These are phyloP conservation scores for Pyrus bretschneideri DNA, from an alignment of 306 rosid genomes.

Conservation along the genomic window DNA sequence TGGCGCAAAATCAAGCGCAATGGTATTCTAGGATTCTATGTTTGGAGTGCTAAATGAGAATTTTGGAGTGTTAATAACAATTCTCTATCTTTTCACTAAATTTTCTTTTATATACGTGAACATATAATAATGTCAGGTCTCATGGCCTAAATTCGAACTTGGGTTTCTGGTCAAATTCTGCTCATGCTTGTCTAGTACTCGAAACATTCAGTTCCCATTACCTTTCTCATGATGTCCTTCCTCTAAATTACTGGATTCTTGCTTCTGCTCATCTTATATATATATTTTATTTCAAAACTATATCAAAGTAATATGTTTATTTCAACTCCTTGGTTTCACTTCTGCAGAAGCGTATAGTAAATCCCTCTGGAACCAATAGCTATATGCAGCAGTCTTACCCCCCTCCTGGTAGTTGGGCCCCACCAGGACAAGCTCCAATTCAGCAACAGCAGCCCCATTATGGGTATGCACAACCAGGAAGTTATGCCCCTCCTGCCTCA, in stretches of 20 bases:
- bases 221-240: neutral
- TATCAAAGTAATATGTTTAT: neutral
- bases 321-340: neutral
- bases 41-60: no score
- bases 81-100: neutral
- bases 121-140: neutral
- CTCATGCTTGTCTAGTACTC: no score
- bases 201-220: neutral
- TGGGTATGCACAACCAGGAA: conserved; percentile 34
- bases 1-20: no score
- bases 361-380: conserved; percentile 30
- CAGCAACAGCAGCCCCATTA: conserved; percentile 39
- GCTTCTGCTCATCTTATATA: neutral
- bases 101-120: neutral
- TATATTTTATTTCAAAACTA: neutral
- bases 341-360: conserved; percentile 40
- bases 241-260: neutral
- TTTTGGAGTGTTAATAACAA: no score
- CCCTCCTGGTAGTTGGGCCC: conserved; percentile 29
- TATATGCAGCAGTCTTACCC: conserved; percentile 30
- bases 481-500: conserved; percentile 25
- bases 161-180: neutral
- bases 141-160: neutral
- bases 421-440: conserved; percentile 27
- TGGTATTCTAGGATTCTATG: no score